phyloP scores from a whole-genome alignment of 495 filamentous ascomycete species.

The Recurvomyces mirabilis region DNA sequence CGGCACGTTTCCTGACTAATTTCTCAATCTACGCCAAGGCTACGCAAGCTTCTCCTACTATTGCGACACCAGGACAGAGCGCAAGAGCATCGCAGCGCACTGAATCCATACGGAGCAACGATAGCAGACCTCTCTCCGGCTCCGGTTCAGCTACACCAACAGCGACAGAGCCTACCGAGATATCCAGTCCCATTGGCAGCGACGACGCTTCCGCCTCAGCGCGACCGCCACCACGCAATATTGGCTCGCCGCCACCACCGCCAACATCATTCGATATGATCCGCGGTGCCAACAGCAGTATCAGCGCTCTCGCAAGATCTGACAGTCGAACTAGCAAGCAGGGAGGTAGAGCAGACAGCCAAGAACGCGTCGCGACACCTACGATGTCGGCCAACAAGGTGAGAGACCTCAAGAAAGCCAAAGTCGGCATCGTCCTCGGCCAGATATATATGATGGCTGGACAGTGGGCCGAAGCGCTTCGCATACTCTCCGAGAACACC shows the following conservation, averaged over 20 bases:
- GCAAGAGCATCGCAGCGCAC: conserved; percentile 20
- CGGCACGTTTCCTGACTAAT: conserved; percentile 70
- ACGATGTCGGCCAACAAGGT: conserved; percentile 66
- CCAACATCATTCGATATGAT: conserved; percentile 16
- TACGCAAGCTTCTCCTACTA: conserved; percentile 63
- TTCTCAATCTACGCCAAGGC: conserved; percentile 78
- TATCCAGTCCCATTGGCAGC: conserved; percentile 7
- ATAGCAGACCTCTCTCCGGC: conserved; percentile 3
- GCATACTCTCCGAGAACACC: conserved; percentile 71
- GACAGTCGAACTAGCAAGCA: conserved; percentile 23
- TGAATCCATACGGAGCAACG: conserved; percentile 7
- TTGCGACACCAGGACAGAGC: conserved; percentile 60
- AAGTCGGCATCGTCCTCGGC: conserved; percentile 70
- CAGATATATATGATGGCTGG: conserved; percentile 80
- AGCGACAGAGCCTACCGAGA: conserved; percentile 5
- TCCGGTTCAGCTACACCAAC: conserved; percentile 8
- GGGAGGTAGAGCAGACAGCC: conserved; percentile 40
- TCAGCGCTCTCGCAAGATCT: conserved; percentile 21
- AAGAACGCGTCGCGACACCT: conserved; percentile 71
- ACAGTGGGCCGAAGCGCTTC: conserved; percentile 78
- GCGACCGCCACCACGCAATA: conserved; percentile 1
- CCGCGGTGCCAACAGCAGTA: conserved; percentile 2
- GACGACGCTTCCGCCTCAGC: conserved; percentile 1
- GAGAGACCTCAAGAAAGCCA: conserved; percentile 71
- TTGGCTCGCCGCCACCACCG: conserved; percentile 7